Evolutionary conservation across 345 rosid genomes (phyloP).

Genomic region (Cardamine resedifolia): DNA sequence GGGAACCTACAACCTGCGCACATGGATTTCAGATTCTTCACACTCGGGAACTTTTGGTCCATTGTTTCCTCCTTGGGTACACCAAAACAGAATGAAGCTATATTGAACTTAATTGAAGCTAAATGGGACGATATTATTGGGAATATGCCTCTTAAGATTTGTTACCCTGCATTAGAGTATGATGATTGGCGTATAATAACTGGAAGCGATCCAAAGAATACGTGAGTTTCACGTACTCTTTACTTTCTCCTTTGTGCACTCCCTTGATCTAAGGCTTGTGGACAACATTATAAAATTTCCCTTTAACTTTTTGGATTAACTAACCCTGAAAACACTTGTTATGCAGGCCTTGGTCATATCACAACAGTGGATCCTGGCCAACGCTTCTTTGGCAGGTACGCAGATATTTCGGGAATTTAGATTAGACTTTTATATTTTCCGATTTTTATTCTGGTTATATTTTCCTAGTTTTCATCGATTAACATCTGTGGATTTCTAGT

Average conservation of each 20-base stretch:
- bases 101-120: constrained; percentile 65
- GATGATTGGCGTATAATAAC: constrained; percentile 97
- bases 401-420: neutral
- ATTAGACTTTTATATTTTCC: neutral
- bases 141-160: constrained; percentile 86
- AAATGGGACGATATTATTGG: constrained; percentile 87
- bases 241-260: neutral
- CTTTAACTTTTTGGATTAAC: neutral
- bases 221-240: constrained; percentile 48
- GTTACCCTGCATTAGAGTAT: constrained; percentile 81
- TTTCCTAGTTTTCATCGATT: neutral
- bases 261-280: no score
- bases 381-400: constrained; percentile 98
- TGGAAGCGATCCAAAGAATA: constrained; percentile 96
- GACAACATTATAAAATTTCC: no score
- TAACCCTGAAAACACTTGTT: constrained; percentile 17
- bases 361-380: constrained; percentile 98
- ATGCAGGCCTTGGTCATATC: constrained; percentile 97
- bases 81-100: constrained; percentile 73
- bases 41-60: constrained; percentile 86
- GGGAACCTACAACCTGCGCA: constrained; percentile 86
- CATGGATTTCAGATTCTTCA: constrained; percentile 89
- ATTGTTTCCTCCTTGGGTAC: constrained; percentile 74
- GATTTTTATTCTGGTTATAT: neutral
- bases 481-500: neutral